Base-by-base conservation (phyloP, 352 stramenopile genomes). In the Phytopythium sindhum region DNA sequence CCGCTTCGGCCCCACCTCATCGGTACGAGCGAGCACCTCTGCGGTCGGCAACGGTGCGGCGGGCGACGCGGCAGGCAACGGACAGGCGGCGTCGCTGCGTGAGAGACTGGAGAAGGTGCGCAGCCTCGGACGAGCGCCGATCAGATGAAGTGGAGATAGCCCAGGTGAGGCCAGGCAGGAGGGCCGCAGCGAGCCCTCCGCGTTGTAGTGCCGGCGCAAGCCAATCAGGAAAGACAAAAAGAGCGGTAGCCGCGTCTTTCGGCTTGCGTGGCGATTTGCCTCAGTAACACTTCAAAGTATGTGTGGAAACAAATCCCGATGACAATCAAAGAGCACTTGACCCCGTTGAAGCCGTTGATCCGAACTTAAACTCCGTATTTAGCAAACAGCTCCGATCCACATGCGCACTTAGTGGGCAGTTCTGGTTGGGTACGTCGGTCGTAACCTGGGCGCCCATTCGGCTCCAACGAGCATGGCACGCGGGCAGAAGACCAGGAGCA, bases 121-220 rank as follows among this genome's bases (percentile, higher is more conserved):
- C 54, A 48, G 17, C 31, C 42, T 50, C 42, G 8, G 17, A n/a
- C 21, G 42, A n/a, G 41, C 41, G 41, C 41, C 41, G 15, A 21
- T 1, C 17, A 5, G 42, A 50, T 50, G 42, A 50, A 50, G 41
- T 29, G 24, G 7, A 55, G 31, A 29, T 17, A 28, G 26, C 26
- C 9, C 21, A 44, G 35, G 51, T 21, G 51, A 19, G 12, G 28
- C 0, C 19, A 12, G 29, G 51, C 51, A 57, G 51, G n/a, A 57
- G 19, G 19, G 21, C 47, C 35, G 24, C 48, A 14, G 24, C 15
- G 24, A 42, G 28, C 8, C 2, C 50, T 41, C 50, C 17, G 28
- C 7, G 33, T 57, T 48, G 54, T 60, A 60, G 54, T 60, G 54
- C 6, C 54, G 54, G 39, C 54, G 54, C 54, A 60, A 60, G 54